Conservation (phyloP, 2,329 filamentous ascomycete genomes). For the Neofusicoccum laricinum region DNA sequence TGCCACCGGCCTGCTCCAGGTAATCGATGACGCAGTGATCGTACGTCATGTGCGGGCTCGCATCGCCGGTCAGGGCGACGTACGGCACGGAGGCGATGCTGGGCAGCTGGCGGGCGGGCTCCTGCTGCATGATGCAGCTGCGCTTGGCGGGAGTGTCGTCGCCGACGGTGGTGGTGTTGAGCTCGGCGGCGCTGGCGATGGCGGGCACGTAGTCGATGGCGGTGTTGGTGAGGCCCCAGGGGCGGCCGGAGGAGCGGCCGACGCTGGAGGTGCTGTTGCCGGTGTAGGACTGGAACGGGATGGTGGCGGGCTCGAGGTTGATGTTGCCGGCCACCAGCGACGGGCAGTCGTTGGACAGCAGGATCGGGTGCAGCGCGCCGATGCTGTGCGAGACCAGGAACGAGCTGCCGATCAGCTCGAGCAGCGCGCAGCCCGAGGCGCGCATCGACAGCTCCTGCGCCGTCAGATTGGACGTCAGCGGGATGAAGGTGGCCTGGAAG, state of each 20-base stretch:
- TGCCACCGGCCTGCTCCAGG: constrained; percentile 43
- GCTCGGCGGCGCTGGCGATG: constrained; percentile 9
- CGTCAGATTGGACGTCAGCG: constrained; percentile 20
- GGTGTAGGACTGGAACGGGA: constrained; percentile 18
- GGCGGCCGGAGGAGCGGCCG: constrained; percentile 2
- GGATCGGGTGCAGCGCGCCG: constrained; percentile 23
- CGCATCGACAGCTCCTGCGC: constrained; percentile 21
- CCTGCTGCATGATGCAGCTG: constrained; percentile 24
- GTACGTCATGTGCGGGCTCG: constrained; percentile 30
- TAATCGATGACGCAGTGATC: constrained; percentile 31
- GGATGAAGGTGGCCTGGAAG: constrained; percentile 36
- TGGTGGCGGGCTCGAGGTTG: constrained; percentile 24
- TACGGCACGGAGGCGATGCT: constrained; percentile 30
- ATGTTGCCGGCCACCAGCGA: constrained; percentile 23
- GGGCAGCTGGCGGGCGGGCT: constrained; percentile 21
- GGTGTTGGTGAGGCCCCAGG: constrained; percentile 17
- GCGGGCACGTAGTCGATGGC: constrained; percentile 5
- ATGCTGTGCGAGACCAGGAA: constrained; percentile 48
- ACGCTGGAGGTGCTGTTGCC: constrained; percentile 19
- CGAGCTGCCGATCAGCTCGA: constrained; percentile 43
- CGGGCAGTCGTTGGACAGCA: constrained; percentile 26
- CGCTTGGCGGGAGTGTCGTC: constrained; percentile 22
- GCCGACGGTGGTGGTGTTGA: constrained; percentile 16
- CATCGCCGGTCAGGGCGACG: constrained; percentile 30
- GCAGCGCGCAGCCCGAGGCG: constrained; percentile 31